phyloP scores from a whole-genome alignment of 257 asterid species.

The Paulownia fortunei region DNA sequence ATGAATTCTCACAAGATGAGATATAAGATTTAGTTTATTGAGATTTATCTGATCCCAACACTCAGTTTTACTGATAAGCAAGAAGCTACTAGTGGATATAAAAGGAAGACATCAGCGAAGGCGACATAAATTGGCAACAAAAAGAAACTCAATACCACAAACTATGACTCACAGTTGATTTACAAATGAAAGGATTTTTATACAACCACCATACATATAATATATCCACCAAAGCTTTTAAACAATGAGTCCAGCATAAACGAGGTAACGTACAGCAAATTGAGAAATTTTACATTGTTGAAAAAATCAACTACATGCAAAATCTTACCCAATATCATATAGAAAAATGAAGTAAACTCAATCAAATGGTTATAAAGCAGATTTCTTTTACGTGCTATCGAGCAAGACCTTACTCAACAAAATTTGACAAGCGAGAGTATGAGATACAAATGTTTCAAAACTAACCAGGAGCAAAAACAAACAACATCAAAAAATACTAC shows the following conservation, averaged over 20 bases:
- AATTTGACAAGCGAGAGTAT: neutral
- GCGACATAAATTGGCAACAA: slow-evolving; percentile 8
- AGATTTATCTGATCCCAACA: neutral
- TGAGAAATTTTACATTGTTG: neutral
- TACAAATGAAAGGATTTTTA: no score
- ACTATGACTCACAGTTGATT: no score
- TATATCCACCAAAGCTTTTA: no score
- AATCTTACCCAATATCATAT: neutral
- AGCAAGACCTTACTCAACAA: neutral
- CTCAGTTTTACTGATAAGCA: neutral
- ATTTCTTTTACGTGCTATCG: neutral
- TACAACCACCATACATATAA: no score
- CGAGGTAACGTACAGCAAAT: neutral
- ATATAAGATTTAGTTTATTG: neutral
- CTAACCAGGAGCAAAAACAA: neutral
- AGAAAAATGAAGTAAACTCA: neutral
- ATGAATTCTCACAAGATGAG: neutral
- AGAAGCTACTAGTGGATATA: neutral
- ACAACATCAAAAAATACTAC: neutral
- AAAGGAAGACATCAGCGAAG: neutral
- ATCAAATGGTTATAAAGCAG: neutral
- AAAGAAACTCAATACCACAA: neutral
- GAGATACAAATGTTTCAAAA: neutral
- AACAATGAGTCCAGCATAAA: no score
- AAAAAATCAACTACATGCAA: neutral